phyloP scores from a whole-genome alignment of 2,329 filamentous ascomycete genomes.

The Penicillium decumbens region DNA sequence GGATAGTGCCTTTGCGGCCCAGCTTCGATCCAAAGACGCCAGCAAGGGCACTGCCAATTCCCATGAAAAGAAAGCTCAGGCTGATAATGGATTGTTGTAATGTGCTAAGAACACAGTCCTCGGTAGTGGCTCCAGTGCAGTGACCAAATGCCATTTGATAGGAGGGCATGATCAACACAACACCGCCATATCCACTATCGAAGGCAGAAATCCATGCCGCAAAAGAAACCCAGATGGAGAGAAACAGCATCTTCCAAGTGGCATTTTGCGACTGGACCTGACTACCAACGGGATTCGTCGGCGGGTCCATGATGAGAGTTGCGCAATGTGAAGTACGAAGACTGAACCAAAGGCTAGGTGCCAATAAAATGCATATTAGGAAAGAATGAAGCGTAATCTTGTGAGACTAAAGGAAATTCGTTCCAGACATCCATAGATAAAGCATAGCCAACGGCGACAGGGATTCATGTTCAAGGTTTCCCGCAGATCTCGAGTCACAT shows the following conservation, averaged over 20 bases:
- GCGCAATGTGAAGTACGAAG: neutral
- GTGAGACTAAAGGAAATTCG: no score
- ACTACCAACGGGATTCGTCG: neutral
- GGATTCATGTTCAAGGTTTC: neutral
- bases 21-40: conserved; percentile 10
- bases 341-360: neutral
- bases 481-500: neutral
- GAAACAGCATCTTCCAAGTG: conserved; percentile 6
- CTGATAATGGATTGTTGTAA: conserved; percentile 21
- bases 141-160: conserved; percentile 13
- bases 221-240: conserved; percentile 11
- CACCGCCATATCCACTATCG: conserved; percentile 10
- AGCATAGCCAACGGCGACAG: neutral
- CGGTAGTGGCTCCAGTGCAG: conserved; percentile 1
- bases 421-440: neutral
- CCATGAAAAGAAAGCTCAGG: conserved; percentile 18
- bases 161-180: conserved; percentile 16
- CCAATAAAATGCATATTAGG: neutral
- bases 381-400: neutral
- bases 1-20: conserved; percentile 13
- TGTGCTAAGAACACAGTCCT: conserved; percentile 10
- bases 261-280: neutral
- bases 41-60: conserved; percentile 10
- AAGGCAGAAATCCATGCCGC: conserved; percentile 12
- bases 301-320: neutral